Evolutionary conservation across 352 stramenopile species (phyloP).

Genomic region (Phytophthora litchii): DNA sequence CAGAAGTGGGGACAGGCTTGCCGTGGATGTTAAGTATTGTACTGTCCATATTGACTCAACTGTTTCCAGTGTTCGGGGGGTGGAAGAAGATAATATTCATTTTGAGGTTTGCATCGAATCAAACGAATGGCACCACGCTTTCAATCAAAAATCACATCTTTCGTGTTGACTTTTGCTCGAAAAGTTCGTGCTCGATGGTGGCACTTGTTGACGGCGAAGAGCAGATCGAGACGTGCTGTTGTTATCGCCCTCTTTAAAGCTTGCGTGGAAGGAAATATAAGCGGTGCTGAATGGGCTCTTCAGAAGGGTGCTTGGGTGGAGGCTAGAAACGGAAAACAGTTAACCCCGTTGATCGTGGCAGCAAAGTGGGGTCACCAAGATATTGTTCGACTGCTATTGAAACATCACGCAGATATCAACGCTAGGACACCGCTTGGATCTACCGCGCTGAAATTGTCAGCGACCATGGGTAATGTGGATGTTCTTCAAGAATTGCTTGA

Average conservation of each 20-base stretch:
- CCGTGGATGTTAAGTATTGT: no score
- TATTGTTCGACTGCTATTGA: slow-evolving; percentile 3
- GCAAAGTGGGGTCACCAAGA: slow-evolving; percentile 6
- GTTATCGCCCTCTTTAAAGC: not conserved
- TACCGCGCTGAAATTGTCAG: slow-evolving; percentile 16
- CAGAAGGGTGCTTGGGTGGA: slow-evolving; percentile 1
- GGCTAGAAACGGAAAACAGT: not conserved
- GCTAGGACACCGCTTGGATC: slow-evolving; percentile 9
- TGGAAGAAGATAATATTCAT: no score
- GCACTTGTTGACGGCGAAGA: no score
- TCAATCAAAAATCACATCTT: no score
- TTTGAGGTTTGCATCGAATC: no score
- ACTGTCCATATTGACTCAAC: no score
- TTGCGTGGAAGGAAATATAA: slow-evolving; percentile 1
- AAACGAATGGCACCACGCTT: no score
- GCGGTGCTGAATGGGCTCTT: slow-evolving; percentile 9
- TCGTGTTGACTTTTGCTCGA: no score
- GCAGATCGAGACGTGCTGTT: no score
- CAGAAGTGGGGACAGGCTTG: no score
- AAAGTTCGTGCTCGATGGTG: no score
- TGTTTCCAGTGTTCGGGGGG: no score
- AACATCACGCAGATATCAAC: slow-evolving; percentile 3
- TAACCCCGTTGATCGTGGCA: slow-evolving; percentile 3
- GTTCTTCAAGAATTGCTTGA: slow-evolving; percentile 10
- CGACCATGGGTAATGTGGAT: not conserved